phyloP scores from a whole-genome alignment of 2,329 filamentous ascomycete species.

The Ophioceras dolichostomum region DNA sequence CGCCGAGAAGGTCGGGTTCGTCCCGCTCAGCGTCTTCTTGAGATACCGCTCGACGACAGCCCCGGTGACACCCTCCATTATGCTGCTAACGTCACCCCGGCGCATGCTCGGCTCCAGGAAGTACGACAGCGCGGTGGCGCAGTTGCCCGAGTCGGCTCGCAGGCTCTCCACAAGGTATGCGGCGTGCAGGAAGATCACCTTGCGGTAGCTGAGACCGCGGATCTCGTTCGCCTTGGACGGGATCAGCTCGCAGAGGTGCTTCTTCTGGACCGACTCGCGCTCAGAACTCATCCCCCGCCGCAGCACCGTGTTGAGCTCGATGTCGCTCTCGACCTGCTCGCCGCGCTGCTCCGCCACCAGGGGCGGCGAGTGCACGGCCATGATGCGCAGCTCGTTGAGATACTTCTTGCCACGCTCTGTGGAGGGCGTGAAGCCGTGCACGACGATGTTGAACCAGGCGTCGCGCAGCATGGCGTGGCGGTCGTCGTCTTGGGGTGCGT shows the following conservation, averaged over 20 bases:
- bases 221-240: slow-evolving; percentile 70
- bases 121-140: slow-evolving; percentile 79
- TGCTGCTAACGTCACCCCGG: slow-evolving; percentile 47
- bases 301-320: slow-evolving; percentile 90
- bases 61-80: slow-evolving; percentile 52
- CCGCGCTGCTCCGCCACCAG: slow-evolving; percentile 80
- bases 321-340: slow-evolving; percentile 87
- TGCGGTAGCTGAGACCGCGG: slow-evolving; percentile 72
- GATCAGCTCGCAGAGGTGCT: slow-evolving; percentile 58
- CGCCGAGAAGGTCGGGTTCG: slow-evolving; percentile 70
- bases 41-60: slow-evolving; percentile 72
- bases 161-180: slow-evolving; percentile 82
- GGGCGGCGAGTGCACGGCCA: slow-evolving; percentile 79
- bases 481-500: slow-evolving; percentile 48
- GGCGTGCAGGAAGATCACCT: slow-evolving; percentile 84
- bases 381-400: slow-evolving; percentile 62
- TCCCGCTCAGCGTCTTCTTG: slow-evolving; percentile 57
- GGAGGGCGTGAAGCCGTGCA: slow-evolving; percentile 74
- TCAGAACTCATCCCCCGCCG: slow-evolving; percentile 74
- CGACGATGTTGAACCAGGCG: slow-evolving; percentile 96
- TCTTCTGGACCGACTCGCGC: slow-evolving; percentile 70
- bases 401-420: slow-evolving; percentile 65
- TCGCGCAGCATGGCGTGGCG: slow-evolving; percentile 67
- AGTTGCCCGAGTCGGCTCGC: slow-evolving; percentile 76
- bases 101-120: slow-evolving; percentile 86